Conservation (phyloP, 768 basidiomycete species). For the Tephrocybe rancida region DNA sequence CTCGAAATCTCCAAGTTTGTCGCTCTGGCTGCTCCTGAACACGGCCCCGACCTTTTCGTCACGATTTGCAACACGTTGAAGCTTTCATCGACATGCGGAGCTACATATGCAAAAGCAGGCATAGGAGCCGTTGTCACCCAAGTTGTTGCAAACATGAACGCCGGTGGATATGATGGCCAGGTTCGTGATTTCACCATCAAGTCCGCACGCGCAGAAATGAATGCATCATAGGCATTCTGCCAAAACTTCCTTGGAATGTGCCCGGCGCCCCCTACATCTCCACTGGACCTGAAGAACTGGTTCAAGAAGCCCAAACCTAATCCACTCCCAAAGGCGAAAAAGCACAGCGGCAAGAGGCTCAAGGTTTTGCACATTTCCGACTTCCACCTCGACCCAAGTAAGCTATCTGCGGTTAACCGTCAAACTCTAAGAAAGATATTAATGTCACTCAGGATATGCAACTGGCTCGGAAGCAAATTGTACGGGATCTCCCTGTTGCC, state of each 20-base stretch:
- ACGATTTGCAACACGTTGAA: conserved; percentile 63
- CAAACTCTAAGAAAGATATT: background rate
- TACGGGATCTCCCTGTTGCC: conserved; percentile 62
- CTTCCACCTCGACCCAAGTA: conserved; percentile 75
- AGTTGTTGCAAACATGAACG: conserved; percentile 70
- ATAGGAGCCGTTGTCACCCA: conserved; percentile 62
- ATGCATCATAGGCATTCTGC: conserved; percentile 50
- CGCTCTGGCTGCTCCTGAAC: conserved; percentile 60
- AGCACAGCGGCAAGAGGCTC: conserved; percentile 62
- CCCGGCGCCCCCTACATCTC: conserved; percentile 55
- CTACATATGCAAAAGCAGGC: conserved; percentile 48
- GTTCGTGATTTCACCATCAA: conserved; percentile 31
- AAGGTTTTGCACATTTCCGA: conserved; percentile 82
- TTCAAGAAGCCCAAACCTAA: conserved; percentile 79
- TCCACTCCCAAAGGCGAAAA: conserved; percentile 59
- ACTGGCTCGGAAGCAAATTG: conserved; percentile 77
- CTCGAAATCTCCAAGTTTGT: conserved; percentile 70
- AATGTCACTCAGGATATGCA: conserved; percentile 51
- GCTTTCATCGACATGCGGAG: conserved; percentile 52
- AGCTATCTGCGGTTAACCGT: conserved; percentile 16
- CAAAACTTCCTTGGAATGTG: conserved; percentile 60
- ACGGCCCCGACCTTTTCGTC: conserved; percentile 59
- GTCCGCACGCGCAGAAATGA: background rate
- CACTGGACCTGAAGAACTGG: conserved; percentile 68
- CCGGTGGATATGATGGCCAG: conserved; percentile 75